Conservation (phyloP, 352 stramenopile species). For the Blastocystis sp. region DNA sequence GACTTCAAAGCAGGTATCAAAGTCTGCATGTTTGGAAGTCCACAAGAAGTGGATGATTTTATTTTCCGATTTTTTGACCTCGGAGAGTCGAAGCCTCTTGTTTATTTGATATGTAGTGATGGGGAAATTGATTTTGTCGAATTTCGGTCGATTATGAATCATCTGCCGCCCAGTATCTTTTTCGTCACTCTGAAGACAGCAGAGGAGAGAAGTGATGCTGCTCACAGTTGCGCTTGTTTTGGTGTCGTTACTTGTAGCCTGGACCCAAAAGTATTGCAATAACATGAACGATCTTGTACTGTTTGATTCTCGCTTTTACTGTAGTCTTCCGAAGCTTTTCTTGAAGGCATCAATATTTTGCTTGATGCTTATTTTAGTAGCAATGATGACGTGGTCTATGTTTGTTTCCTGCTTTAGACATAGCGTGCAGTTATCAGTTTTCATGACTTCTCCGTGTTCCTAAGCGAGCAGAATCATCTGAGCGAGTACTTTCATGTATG, state of each 20-base stretch:
- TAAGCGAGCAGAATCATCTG: slow-evolving; percentile 20
- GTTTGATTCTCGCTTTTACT: neutral
- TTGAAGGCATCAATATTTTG: slow-evolving; percentile 56
- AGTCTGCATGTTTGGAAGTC: slow-evolving; percentile 26
- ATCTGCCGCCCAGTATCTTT: slow-evolving; percentile 59
- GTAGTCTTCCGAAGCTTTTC: slow-evolving; percentile 29
- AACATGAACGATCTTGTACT: slow-evolving; percentile 50
- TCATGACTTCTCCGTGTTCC: slow-evolving; percentile 56
- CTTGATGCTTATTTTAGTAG: slow-evolving; percentile 20
- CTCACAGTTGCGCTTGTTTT: neutral
- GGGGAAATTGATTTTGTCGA: slow-evolving; percentile 34
- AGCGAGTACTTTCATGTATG: slow-evolving; percentile 37
- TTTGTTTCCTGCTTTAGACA: neutral
- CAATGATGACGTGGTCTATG: neutral
- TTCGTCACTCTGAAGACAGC: slow-evolving; percentile 30
- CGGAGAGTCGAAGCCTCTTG: neutral
- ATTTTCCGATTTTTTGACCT: slow-evolving; percentile 61
- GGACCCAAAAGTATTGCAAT: slow-evolving; percentile 16
- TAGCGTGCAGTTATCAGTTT: slow-evolving; percentile 19
- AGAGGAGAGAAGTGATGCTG: slow-evolving; percentile 28
- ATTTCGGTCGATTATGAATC: slow-evolving; percentile 45
- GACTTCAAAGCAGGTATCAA: slow-evolving; percentile 46
- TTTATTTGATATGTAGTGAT: slow-evolving; percentile 20
- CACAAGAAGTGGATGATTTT: slow-evolving; percentile 38
- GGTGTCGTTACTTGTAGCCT: neutral